Evolutionary conservation across 1,139 yeast species (phyloP).

Genomic region (Scheffersomyces stambukii): DNA sequence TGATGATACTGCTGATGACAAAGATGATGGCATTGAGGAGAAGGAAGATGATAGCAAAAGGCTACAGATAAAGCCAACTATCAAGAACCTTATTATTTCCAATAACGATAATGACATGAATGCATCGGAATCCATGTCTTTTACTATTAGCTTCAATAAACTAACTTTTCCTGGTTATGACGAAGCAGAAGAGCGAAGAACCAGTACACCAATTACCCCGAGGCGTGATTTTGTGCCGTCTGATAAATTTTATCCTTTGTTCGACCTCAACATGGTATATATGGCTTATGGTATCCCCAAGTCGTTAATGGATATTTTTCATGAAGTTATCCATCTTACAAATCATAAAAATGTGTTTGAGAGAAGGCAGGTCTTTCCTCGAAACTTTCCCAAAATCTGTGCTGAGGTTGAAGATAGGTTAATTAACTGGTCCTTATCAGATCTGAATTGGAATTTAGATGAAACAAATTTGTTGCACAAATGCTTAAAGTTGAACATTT

Average conservation of each 20-base stretch:
- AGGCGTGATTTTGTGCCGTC: constrained; percentile 3
- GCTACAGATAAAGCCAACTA: constrained; percentile 15
- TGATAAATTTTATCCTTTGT: constrained; percentile 6
- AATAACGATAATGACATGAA: constrained; percentile 3
- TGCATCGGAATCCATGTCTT: constrained; percentile 18
- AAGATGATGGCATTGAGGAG: constrained; percentile 11
- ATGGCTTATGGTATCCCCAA: constrained; percentile 47
- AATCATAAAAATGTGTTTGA: constrained; percentile 50
- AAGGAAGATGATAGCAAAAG: constrained; percentile 2
- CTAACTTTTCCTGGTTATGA: constrained; percentile 10
- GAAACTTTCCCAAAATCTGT: constrained; percentile 53
- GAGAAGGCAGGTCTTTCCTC: constrained; percentile 41
- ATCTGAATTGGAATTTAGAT: constrained; percentile 33
- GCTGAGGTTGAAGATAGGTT: constrained; percentile 51
- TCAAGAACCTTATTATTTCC: constrained; percentile 15
- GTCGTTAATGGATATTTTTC: constrained; percentile 40
- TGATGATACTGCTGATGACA: constrained; percentile 15
- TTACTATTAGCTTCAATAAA: constrained; percentile 21
- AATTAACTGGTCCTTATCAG: constrained; percentile 39
- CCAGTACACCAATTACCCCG: background rate
- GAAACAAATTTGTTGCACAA: constrained; percentile 26
- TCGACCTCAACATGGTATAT: constrained; percentile 25
- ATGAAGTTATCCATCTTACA: constrained; percentile 42
- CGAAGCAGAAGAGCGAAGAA: constrained; percentile 6
- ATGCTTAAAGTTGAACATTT: constrained; percentile 32